These are phyloP conservation scores for Russula vinacea DNA, from an alignment of 768 basidiomycete species.

Conservation along the genomic window DNA sequence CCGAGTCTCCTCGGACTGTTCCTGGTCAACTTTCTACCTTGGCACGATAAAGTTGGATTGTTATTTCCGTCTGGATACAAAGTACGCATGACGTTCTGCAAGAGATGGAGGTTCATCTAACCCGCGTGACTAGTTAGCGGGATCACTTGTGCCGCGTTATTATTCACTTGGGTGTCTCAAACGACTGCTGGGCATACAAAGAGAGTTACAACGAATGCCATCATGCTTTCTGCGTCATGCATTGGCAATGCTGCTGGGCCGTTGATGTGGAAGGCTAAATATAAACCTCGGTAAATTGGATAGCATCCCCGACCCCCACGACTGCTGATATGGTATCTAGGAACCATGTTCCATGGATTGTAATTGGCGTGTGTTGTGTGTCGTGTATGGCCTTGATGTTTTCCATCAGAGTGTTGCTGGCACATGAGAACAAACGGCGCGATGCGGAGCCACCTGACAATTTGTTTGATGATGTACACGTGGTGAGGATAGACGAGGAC, in stretches of 20 bases:
- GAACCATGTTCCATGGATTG: conserved; percentile 72
- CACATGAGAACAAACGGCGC: conserved; percentile 59
- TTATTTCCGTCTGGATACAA: conserved; percentile 55
- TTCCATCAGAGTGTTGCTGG: conserved; percentile 51
- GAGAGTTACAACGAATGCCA: conserved; percentile 64
- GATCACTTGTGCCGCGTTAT: conserved; percentile 57
- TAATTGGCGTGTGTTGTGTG: conserved; percentile 65
- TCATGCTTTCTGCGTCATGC: conserved; percentile 70
- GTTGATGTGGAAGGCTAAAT: conserved; percentile 72
- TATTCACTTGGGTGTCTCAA: conserved; percentile 60
- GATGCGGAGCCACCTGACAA: conserved; percentile 54
- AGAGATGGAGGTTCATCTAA: conserved; percentile 2
- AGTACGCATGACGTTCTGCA: conserved; percentile 38
- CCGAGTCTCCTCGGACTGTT: conserved; percentile 64
- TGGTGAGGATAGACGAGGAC: conserved; percentile 49
- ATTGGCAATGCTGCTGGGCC: conserved; percentile 64
- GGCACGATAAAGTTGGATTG: conserved; percentile 61
- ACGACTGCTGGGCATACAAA: conserved; percentile 74
- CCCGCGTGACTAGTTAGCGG: conserved; percentile 40
- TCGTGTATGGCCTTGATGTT: conserved; percentile 50
- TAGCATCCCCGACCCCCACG: neutral
- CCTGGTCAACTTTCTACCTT: conserved; percentile 62
- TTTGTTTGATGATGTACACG: conserved; percentile 58
- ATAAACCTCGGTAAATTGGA: conserved; percentile 55
- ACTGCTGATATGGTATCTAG: conserved; percentile 36